Evolutionary conservation across 495 filamentous ascomycete genomes (phyloP).

Genomic region (Lindgomyces ingoldianus): DNA sequence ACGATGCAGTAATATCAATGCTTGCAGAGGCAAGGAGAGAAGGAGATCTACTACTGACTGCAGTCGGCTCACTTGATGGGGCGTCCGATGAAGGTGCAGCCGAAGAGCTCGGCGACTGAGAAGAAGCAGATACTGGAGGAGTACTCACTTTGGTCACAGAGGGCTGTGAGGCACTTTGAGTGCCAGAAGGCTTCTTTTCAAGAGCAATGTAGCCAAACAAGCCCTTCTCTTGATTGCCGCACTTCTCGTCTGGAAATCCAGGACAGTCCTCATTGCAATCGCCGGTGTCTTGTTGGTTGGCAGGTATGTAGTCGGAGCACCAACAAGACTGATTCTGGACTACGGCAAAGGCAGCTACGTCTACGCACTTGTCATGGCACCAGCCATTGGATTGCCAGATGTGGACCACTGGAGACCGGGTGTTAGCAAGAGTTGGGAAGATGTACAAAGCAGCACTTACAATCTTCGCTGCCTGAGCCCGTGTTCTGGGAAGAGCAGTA

Average conservation of each 20-base stretch:
- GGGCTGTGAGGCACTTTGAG: slow-evolving; percentile 36
- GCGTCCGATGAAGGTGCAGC: slow-evolving; percentile 14
- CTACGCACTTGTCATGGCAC: slow-evolving; percentile 57
- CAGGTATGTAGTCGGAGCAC: slow-evolving; percentile 72
- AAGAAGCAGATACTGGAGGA: slow-evolving; percentile 8
- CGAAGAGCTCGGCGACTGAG: slow-evolving; percentile 1
- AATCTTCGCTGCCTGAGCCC: neutral
- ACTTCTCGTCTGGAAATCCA: slow-evolving; percentile 65
- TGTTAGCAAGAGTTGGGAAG: neutral
- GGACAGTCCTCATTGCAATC: slow-evolving; percentile 64
- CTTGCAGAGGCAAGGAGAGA: slow-evolving; percentile 9
- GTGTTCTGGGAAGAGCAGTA: slow-evolving; percentile 39
- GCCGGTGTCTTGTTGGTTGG: slow-evolving; percentile 44
- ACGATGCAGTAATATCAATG: slow-evolving; percentile 5
- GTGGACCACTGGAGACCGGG: slow-evolving; percentile 51
- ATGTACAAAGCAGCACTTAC: slow-evolving; percentile 4
- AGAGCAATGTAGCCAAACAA: slow-evolving; percentile 64
- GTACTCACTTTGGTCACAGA: slow-evolving; percentile 25
- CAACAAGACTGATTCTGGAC: slow-evolving; percentile 67
- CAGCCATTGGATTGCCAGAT: slow-evolving; percentile 67
- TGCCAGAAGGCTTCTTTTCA: slow-evolving; percentile 52
- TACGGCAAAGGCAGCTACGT: slow-evolving; percentile 66
- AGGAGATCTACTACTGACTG: slow-evolving; percentile 17
- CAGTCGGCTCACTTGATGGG: neutral
- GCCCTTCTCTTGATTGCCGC: slow-evolving; percentile 57